A percentile compares a stretch with the other conserved stretches of the same genome.
Conservation (phyloP, 805 yeast genomes). For the Lachancea kluyveri region DNA sequence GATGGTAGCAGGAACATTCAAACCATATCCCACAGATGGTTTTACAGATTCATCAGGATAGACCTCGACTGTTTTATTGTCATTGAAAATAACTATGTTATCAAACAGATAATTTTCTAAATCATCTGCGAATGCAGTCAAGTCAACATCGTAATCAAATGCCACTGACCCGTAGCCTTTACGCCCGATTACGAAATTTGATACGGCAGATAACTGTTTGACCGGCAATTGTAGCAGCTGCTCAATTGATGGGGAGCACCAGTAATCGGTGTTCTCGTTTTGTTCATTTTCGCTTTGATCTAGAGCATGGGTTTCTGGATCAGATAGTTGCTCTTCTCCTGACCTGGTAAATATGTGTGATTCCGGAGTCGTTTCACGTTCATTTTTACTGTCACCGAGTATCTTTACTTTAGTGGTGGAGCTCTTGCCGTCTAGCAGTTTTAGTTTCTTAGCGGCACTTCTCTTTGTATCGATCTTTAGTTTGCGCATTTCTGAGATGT, state of each 20-base stretch:
- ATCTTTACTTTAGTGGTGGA: conserved; percentile 14
- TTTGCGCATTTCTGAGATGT: conserved; percentile 29
- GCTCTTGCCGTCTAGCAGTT: conserved; percentile 28
- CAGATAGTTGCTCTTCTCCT: neutral
- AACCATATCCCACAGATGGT: conserved; percentile 60
- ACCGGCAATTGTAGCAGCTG: conserved; percentile 39
- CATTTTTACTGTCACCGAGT: conserved; percentile 6
- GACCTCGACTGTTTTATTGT: conserved; percentile 48
- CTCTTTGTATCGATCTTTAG: conserved; percentile 37
- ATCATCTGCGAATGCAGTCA: conserved; percentile 43
- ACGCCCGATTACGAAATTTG: conserved; percentile 65
- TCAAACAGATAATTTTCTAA: conserved; percentile 34
- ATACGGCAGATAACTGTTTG: conserved; percentile 46
- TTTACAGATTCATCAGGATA: conserved; percentile 49
- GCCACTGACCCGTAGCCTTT: conserved; percentile 62
- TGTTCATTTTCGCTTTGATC: neutral
- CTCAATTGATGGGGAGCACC: conserved; percentile 63
- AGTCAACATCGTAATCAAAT: conserved; percentile 62
- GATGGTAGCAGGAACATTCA: conserved; percentile 73
- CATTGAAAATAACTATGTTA: conserved; percentile 40
- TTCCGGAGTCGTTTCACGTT: neutral
- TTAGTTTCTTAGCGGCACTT: conserved; percentile 38
- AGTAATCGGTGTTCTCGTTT: conserved; percentile 39
- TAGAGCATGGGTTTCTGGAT: neutral
- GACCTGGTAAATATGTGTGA: neutral